Base-by-base conservation (phyloP, 768 basidiomycete species). In the Naematelia aurantialba region DNA sequence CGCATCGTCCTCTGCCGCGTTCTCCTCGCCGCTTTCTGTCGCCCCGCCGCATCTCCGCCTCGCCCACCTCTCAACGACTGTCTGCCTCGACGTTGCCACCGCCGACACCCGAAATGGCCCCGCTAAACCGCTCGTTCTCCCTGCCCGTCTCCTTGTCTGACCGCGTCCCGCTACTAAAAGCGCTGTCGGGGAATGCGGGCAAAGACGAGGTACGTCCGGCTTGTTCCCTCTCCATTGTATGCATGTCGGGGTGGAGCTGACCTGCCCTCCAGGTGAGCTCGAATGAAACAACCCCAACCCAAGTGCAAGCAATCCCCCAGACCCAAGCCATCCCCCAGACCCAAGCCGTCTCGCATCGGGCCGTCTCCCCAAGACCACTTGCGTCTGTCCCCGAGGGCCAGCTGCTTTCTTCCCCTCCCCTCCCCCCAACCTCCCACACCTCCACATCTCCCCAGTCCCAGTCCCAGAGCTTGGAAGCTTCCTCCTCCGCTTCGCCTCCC, bases 151-250 rank as follows among this genome's bases (percentile, higher is more conserved):
- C 74, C 5, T 42, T 74, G 46, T 66, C 66, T 31, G 67, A 75
- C 54, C 70, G 59, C 53, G 60, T 69, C 45, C 72, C 69, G 46
- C 68, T 65, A 19, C 65, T 72, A 17, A 74, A 76, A 74, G 72
- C 67, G 27, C 68, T 73, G 34, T 69, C 67, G 22, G 68, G 70
- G 22, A 58, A 65, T 51, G 69, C 67, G 58, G 61, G 60, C 49
- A 72, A 69, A 67, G 72, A 74, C 61, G 75, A 75, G 73, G 75
- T 73, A 51, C 56, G 72, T 63, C 19, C 25, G n/a, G n/a, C n/a
- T n/a, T n/a, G n/a, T n/a, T n/a, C n/a, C n/a, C n/a, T n/a, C n/a
- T n/a, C n/a, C n/a, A n/a, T n/a, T n/a, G n/a, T n/a, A n/a, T 11
- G n/a, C 26, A 24, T 58, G 24, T 11, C 17, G 19, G 12, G 19